Evolutionary conservation across 805 yeast genomes (phyloP).

Genomic region (Cyberlindnera euphorbiiphila): DNA sequence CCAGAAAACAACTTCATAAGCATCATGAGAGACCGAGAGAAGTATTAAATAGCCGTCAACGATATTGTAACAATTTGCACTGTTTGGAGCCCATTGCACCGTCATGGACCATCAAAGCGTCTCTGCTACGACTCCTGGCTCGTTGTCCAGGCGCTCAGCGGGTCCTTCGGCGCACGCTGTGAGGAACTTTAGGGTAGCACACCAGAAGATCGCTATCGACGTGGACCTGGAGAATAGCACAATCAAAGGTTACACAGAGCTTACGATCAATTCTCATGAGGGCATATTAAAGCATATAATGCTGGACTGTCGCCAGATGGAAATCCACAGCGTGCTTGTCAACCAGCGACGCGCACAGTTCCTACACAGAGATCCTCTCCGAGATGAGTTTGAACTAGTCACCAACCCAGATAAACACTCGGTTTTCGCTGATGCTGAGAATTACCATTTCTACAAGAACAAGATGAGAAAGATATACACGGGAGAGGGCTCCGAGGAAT

Average conservation of each 20-base stretch:
- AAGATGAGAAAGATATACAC: slow-evolving; percentile 50
- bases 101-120: slow-evolving; percentile 19
- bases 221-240: slow-evolving; percentile 63
- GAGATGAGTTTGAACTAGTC: slow-evolving; percentile 35
- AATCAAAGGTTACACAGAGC: slow-evolving; percentile 73
- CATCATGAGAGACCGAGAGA: no score
- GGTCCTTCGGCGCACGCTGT: neutral
- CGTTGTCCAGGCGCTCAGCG: slow-evolving; percentile 7
- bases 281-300: slow-evolving; percentile 53
- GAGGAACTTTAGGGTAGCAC: slow-evolving; percentile 63
- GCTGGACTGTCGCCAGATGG: slow-evolving; percentile 78
- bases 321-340: slow-evolving; percentile 58
- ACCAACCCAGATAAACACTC: slow-evolving; percentile 15
- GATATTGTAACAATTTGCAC: no score
- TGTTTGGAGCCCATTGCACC: no score
- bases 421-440: slow-evolving; percentile 33
- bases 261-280: slow-evolving; percentile 72
- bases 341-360: slow-evolving; percentile 58
- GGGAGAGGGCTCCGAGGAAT: slow-evolving; percentile 59
- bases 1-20: no score
- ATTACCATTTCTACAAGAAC: slow-evolving; percentile 56
- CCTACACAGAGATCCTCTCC: slow-evolving; percentile 50
- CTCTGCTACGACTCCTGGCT: slow-evolving; percentile 19
- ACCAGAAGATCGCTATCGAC: slow-evolving; percentile 78
- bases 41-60: no score